Percentiles rank a stretch among this genome's conserved stretches.
Conservation (phyloP, 2,329 filamentous ascomycete species). For the Clarireedia sp. region DNA sequence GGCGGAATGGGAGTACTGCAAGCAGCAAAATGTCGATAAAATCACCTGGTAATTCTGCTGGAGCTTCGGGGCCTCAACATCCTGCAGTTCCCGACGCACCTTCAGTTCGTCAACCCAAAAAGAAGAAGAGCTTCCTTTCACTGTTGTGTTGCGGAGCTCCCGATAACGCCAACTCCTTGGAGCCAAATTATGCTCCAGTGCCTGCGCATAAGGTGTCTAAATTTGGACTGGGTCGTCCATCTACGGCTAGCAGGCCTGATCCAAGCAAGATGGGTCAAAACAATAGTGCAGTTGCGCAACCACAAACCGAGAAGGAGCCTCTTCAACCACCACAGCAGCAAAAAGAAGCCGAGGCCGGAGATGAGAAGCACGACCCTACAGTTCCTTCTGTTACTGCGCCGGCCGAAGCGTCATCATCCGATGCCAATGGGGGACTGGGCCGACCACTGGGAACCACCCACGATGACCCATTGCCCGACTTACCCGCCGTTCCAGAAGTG, state of each 20-base stretch:
- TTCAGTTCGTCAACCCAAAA: constrained; percentile 26
- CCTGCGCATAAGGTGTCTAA: constrained; percentile 39
- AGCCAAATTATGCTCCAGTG: constrained; percentile 34
- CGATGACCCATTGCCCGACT: constrained; percentile 27
- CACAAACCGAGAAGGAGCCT: constrained; percentile 25
- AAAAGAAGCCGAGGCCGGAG: constrained; percentile 13
- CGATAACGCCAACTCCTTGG: constrained; percentile 32
- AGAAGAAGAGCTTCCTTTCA: constrained; percentile 38
- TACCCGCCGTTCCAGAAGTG: constrained; percentile 26
- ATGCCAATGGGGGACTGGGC: constrained; percentile 20
- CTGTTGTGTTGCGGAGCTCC: constrained; percentile 42
- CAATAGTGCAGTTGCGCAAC: constrained; percentile 9
- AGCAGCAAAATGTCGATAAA: constrained; percentile 51
- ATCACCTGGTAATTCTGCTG: constrained; percentile 34
- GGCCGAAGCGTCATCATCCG: constrained; percentile 5
- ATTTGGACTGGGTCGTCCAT: constrained; percentile 29
- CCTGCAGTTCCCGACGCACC: constrained; percentile 25
- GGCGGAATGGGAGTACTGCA: constrained; percentile 59
- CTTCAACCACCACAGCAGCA: constrained; percentile 16
- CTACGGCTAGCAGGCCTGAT: constrained; percentile 27
- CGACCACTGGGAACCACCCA: constrained; percentile 14
- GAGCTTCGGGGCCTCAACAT: constrained; percentile 30
- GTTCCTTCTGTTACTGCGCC: constrained; percentile 10
- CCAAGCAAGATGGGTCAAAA: constrained; percentile 14
- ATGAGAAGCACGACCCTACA: constrained; percentile 10